Base-by-base conservation (phyloP, 169 alveolate species). In the Theileria equi region DNA sequence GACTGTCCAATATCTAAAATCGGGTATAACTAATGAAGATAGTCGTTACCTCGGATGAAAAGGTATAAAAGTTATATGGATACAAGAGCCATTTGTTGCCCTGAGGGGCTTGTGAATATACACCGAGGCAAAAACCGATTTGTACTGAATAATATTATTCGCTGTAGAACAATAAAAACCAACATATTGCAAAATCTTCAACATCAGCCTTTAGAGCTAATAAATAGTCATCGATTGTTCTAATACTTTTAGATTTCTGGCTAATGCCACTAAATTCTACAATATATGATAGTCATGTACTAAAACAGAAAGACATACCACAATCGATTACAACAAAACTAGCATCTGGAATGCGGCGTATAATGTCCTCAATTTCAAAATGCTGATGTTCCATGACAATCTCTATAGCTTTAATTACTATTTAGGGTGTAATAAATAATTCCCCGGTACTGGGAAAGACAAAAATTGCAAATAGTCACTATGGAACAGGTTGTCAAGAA, bases 51-150 rank as follows among this genome's bases (percentile, higher is more conserved):
- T 61, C 74, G 25, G 59, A 7, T 16, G 89, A 80, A 34, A 28
- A 69, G 31, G 73, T 63, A 41, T 65, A 68, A 50, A 83, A 66
- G 32, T 77, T 83, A 64, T 83, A 80, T 21, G 91, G 91, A 8
- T 78, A 58, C 32, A 83, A 52, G 10, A 35, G n/a, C 91, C 91
- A 83, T 17, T 29, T 23, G 1, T 23, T 65, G 17, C 21, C 45
- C 11, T 29, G 49, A n/a, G 25, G n/a, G 19, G 23, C 26, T 5
- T 65, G 36, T 3, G 55, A 54, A 43, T 70, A 31, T 7, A 49
- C 73, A 6, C 80, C 82, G 19, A 74, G 35, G 44, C 89, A 81
- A 58, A 81, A 77, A 16, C 89, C 89, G 2, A 80, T 36, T 65
- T 80, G 88, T 49, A 74, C 88, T 80, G 79, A 35, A 49, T 17